Evolutionary conservation across 2,329 filamentous ascomycete species (phyloP), one percentile per base, ranked within the genome.

Genomic region (Plenodomus lindquistii): DNA sequence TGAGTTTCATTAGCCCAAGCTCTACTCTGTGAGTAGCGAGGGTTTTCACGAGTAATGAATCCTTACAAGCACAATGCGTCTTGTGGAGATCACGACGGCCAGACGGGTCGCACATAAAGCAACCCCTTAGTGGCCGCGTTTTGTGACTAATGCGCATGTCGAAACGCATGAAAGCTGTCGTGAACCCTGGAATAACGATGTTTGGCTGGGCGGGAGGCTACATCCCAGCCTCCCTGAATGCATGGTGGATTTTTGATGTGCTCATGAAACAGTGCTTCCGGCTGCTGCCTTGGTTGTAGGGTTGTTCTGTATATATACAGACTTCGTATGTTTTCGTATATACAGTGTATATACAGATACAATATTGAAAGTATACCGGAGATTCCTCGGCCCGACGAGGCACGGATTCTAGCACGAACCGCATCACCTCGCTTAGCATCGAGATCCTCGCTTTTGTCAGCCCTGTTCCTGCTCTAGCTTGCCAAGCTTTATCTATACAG

Each of bases 1-100:
- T 44, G 54, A 52, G 50, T 50, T 51, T 61, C 57, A 57, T 39
- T 40, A 36, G 44, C 40, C 43, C 37, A 48, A 40, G 43, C 41
- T 29, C 37, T 21, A 44, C 41, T 29, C 37, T 21, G 42, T 40
- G 48, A 48, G 48, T 37, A 56, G 45, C 43, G 20, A 51, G 49
- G 43, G 42, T 55, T 44, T 42, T 40, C 50, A 52, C 45, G 53
- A 48, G 46, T 44, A 48, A 46, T 44, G 42, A 42, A 37, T 49
- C 27, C 42, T 40, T 46, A 48, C 34, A 31, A 21, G 24, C 31
- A 37, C 43, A 21, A 49, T 48, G 46, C 44, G n/a, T 44, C 44
- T 18, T 43, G 39, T 40, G 21, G 50, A 42, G 20, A 36, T 37
- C 34, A 37, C 43, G 36, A 34, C 38, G 27, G 27, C 6, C 6